Conservation (phyloP, 2,329 filamentous ascomycete genomes). For the Chaetomiaceae sp. region DNA sequence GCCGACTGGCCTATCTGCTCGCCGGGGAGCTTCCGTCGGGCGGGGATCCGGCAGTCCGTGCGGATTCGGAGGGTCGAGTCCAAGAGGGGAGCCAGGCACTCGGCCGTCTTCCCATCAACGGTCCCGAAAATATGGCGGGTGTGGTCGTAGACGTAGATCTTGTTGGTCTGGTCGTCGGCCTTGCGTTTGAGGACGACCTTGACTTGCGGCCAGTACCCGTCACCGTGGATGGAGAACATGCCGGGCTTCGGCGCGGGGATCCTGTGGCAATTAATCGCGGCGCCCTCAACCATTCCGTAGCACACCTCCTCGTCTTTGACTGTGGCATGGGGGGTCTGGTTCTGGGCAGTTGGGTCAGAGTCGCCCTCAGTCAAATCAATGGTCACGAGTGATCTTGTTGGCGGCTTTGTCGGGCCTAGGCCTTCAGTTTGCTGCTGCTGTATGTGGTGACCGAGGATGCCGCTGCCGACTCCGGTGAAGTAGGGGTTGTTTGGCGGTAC, state of each 20-base stretch:
- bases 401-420: slow-evolving; percentile 18
- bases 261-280: slow-evolving; percentile 58
- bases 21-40: slow-evolving; percentile 54
- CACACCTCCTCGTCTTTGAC: slow-evolving; percentile 67
- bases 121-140: slow-evolving; percentile 66
- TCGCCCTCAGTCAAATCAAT: slow-evolving; percentile 58
- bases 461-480: slow-evolving; percentile 44
- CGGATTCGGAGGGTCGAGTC: slow-evolving; percentile 63
- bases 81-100: slow-evolving; percentile 64
- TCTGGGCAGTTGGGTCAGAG: slow-evolving; percentile 47
- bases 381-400: slow-evolving; percentile 34
- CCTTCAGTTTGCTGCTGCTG: slow-evolving; percentile 51
- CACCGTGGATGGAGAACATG: slow-evolving; percentile 50
- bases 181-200: slow-evolving; percentile 63
- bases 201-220: slow-evolving; percentile 63
- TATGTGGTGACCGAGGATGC: slow-evolving; percentile 60
- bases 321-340: slow-evolving; percentile 55
- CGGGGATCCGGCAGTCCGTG: slow-evolving; percentile 64
- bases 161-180: slow-evolving; percentile 47
- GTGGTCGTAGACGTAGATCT: slow-evolving; percentile 69
- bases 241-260: slow-evolving; percentile 65
- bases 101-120: slow-evolving; percentile 62
- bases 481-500: slow-evolving; percentile 24
- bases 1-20: slow-evolving; percentile 59
- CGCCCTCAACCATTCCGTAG: slow-evolving; percentile 68